Evolutionary conservation across 306 rosid genomes (phyloP).

Genomic region (Malus fusca): DNA sequence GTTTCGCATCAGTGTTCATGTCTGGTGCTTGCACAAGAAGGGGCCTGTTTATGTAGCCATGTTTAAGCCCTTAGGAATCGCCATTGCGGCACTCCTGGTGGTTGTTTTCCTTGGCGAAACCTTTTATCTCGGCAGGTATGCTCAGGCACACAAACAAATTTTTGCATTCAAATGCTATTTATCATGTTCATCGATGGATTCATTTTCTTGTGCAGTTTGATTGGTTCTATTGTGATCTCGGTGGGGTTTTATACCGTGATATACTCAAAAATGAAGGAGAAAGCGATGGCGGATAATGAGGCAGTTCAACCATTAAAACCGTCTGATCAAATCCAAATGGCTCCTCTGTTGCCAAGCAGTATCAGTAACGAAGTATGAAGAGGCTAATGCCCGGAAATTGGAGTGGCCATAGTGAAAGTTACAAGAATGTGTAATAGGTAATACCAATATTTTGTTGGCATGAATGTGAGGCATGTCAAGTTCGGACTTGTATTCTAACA

Average conservation of each 20-base stretch:
- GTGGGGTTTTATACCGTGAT: slow-evolving; percentile 34
- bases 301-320: slow-evolving; percentile 7
- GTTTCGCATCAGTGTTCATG: slow-evolving; percentile 19
- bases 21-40: slow-evolving; percentile 33
- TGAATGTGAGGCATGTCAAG: too few relatives aligned
- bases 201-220: slow-evolving; percentile 21
- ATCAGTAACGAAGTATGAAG: background rate
- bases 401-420: background rate
- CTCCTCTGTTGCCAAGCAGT: slow-evolving; percentile 11
- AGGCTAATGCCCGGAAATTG: background rate
- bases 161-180: background rate
- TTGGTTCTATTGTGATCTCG: slow-evolving; percentile 26
- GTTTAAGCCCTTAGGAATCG: slow-evolving; percentile 37
- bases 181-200: background rate
- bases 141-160: background rate
- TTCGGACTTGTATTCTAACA: too few relatives aligned
- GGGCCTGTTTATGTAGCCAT: slow-evolving; percentile 37
- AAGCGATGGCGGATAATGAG: background rate
- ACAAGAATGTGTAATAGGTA: background rate
- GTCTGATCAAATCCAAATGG: background rate
- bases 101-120: slow-evolving; percentile 26
- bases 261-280: slow-evolving; percentile 27
- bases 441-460: background rate
- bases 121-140: slow-evolving; percentile 30
- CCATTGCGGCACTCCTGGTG: slow-evolving; percentile 19